phyloP scores from a whole-genome alignment of 495 filamentous ascomycete genomes.

The Xylaria castorea region DNA sequence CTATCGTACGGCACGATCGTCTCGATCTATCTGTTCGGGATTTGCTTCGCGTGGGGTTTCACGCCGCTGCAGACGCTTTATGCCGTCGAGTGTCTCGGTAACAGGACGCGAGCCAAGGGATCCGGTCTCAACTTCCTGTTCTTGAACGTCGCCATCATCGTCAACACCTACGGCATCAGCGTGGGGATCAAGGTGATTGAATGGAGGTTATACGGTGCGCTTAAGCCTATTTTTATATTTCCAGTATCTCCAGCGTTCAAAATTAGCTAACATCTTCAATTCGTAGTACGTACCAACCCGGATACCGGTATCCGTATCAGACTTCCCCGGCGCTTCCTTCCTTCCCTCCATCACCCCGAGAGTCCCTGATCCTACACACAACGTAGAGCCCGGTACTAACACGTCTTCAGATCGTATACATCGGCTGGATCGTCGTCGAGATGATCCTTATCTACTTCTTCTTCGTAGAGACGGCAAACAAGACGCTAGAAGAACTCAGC shows the following conservation, averaged over 20 bases:
- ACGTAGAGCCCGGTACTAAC: neutral
- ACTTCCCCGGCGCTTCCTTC: neutral
- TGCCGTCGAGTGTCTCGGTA: constrained; percentile 50
- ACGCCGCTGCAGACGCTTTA: constrained; percentile 70
- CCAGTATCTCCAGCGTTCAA: neutral
- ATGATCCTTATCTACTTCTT: constrained; percentile 65
- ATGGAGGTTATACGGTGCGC: constrained; percentile 52
- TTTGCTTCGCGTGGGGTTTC: constrained; percentile 63
- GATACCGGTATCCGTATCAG: neutral
- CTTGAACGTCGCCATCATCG: constrained; percentile 49
- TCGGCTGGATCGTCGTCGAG: constrained; percentile 59
- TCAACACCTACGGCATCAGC: constrained; percentile 57
- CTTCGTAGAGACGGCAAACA: constrained; percentile 71
- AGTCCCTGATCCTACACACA: neutral
- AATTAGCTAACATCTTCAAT: constrained; percentile 1
- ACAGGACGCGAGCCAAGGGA: constrained; percentile 59
- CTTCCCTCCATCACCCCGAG: neutral
- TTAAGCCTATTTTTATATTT: neutral
- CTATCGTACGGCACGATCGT: constrained; percentile 63
- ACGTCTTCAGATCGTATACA: constrained; percentile 51
- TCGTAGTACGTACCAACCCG: constrained; percentile 12
- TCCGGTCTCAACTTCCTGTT: constrained; percentile 49
- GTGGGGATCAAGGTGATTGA: constrained; percentile 61
- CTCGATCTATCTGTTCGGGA: constrained; percentile 69
- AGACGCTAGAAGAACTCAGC: constrained; percentile 72